Evolutionary conservation across 495 filamentous ascomycete species (phyloP).

Genomic region (Annulohypoxylon bovei): DNA sequence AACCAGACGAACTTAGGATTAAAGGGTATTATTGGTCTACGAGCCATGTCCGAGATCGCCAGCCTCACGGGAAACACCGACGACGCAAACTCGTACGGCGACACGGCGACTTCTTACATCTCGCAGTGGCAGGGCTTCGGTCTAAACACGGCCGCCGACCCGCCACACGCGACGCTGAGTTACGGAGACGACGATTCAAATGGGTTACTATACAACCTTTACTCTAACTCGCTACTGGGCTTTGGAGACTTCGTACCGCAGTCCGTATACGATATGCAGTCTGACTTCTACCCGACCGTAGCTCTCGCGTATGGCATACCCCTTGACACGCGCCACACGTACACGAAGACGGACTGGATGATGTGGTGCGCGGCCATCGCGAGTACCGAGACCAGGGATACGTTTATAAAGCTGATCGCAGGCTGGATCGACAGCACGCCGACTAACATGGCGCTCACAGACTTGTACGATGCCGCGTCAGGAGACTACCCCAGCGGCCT

Average conservation of each 20-base stretch:
- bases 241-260: constrained; percentile 72
- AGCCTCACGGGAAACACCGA: constrained; percentile 66
- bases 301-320: constrained; percentile 79
- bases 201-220: constrained; percentile 88
- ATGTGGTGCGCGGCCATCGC: constrained; percentile 83
- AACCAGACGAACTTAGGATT: constrained; percentile 94
- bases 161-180: constrained; percentile 77
- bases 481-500: constrained; percentile 69
- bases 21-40: constrained; percentile 94
- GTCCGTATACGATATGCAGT: constrained; percentile 81
- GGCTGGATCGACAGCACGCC: constrained; percentile 80
- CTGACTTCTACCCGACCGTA: constrained; percentile 79
- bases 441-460: constrained; percentile 77
- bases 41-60: constrained; percentile 86
- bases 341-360: constrained; percentile 91
- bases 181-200: constrained; percentile 56
- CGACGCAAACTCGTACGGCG: constrained; percentile 69
- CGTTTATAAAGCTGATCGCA: constrained; percentile 76
- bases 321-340: constrained; percentile 83
- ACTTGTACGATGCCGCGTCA: constrained; percentile 77
- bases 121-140: constrained; percentile 77
- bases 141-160: constrained; percentile 72
- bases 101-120: constrained; percentile 77
- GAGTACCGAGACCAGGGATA: constrained; percentile 62
- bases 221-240: constrained; percentile 77